A percentile compares a stretch with the other conserved stretches of the same genome.
Evolutionary conservation across 176 grass and related monocot genomes (phyloP).

Genomic region (Aegilops longissima): DNA sequence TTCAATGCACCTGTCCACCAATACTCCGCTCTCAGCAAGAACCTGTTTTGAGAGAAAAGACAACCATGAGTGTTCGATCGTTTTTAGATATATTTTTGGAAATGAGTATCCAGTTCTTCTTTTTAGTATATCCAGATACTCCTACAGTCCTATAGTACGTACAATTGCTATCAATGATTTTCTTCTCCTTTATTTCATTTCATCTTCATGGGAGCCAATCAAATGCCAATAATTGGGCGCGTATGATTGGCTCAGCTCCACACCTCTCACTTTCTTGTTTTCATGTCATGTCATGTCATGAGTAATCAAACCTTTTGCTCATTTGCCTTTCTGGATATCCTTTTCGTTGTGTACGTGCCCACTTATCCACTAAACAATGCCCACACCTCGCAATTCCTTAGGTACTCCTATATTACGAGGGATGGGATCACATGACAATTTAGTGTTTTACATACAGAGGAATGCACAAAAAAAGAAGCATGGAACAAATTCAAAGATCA

Average conservation of each 20-base stretch:
- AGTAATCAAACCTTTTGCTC: not conserved
- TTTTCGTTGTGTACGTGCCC: not conserved
- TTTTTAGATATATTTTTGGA: not conserved
- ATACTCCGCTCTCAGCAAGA: not conserved
- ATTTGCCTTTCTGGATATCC: not conserved
- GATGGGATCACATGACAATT: not conserved
- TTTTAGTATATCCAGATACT: conserved; percentile 10
- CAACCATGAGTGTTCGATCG: not conserved
- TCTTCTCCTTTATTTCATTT: not conserved
- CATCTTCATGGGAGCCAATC: conserved; percentile 25
- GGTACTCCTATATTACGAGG: not conserved
- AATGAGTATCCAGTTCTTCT: not conserved
- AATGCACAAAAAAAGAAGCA: too few relatives aligned
- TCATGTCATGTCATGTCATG: not conserved
- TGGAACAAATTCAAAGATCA: too few relatives aligned
- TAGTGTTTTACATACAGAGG: not conserved
- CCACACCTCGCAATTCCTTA: not conserved
- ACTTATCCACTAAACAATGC: conserved; percentile 24
- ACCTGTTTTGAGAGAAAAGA: not conserved
- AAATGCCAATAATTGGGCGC: conserved; percentile 24
- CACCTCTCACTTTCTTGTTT: not conserved
- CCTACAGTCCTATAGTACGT: not conserved
- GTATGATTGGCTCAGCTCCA: conserved; percentile 30
- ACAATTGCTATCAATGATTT: not conserved
- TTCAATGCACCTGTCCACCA: not conserved